Evolutionary conservation across 2,329 filamentous ascomycete species (phyloP).

Genomic region (Fusarium tanahbumbuense): DNA sequence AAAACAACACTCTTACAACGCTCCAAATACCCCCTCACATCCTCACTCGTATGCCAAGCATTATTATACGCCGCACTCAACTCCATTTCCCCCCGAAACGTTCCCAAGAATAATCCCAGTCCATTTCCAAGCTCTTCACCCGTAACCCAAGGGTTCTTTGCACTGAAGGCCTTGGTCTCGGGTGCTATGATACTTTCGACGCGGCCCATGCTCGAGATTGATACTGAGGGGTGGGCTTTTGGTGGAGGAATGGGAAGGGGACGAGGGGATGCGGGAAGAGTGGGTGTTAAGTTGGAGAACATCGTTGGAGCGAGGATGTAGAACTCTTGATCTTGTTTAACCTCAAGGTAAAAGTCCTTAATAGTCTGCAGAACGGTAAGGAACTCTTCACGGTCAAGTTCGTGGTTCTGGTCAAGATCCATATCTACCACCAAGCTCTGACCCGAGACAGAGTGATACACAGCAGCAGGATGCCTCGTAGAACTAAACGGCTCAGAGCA

Average conservation of each 20-base stretch:
- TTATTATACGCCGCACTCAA: constrained; percentile 58
- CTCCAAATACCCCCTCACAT: constrained; percentile 40
- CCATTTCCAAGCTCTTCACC: constrained; percentile 58
- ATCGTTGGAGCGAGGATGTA: constrained; percentile 42
- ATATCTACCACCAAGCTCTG: constrained; percentile 46
- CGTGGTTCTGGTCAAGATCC: background rate
- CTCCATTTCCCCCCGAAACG: constrained; percentile 50
- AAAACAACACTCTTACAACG: constrained; percentile 30
- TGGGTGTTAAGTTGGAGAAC: constrained; percentile 34
- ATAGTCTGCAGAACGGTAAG: constrained; percentile 39
- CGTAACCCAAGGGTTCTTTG: constrained; percentile 57
- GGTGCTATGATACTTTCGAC: constrained; percentile 52
- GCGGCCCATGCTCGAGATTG: constrained; percentile 51
- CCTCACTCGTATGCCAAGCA: constrained; percentile 52
- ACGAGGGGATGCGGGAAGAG: constrained; percentile 13
- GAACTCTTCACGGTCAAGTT: constrained; percentile 34
- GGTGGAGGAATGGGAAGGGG: constrained; percentile 43
- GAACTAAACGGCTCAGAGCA: constrained; percentile 44
- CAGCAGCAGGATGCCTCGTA: constrained; percentile 39
- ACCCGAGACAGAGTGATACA: constrained; percentile 50
- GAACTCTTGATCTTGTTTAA: constrained; percentile 49
- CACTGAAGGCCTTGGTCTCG: constrained; percentile 43
- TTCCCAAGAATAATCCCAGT: constrained; percentile 55
- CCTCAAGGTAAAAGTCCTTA: constrained; percentile 45
- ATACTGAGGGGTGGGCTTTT: constrained; percentile 44